Evolutionary conservation across 495 filamentous ascomycete species (phyloP).

Genomic region (Penicillium riverlandense): DNA sequence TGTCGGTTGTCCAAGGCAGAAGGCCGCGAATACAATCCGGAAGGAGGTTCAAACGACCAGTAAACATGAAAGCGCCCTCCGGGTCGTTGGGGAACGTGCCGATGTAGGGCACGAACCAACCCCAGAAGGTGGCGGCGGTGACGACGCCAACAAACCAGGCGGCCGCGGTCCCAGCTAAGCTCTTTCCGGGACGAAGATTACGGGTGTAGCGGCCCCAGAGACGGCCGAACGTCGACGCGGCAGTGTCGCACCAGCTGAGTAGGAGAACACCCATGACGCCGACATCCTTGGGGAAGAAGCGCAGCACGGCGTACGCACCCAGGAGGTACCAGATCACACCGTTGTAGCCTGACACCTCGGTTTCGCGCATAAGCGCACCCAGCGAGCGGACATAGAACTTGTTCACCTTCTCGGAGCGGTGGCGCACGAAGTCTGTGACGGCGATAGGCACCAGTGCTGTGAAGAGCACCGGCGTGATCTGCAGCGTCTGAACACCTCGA

Average conservation of each 20-base stretch:
- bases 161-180: constrained; percentile 78
- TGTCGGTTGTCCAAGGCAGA: constrained; percentile 33
- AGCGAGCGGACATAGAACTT: constrained; percentile 74
- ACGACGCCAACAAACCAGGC: constrained; percentile 73
- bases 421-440: constrained; percentile 71
- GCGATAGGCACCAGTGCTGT: constrained; percentile 82
- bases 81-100: constrained; percentile 60
- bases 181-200: constrained; percentile 78
- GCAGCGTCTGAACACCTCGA: constrained; percentile 59
- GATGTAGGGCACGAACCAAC: constrained; percentile 65
- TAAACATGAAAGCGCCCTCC: constrained; percentile 72
- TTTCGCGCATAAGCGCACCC: constrained; percentile 93
- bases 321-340: constrained; percentile 95
- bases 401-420: constrained; percentile 75
- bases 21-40: constrained; percentile 40
- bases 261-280: constrained; percentile 81
- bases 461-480: constrained; percentile 79
- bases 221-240: constrained; percentile 86
- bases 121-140: constrained; percentile 83
- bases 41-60: constrained; percentile 61
- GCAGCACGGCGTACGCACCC: constrained; percentile 77
- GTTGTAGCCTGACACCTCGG: constrained; percentile 86
- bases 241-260: constrained; percentile 96
- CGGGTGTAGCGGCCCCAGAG: constrained; percentile 81
- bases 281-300: constrained; percentile 91